Evolutionary conservation across 139 green algal species (phyloP).

Genomic region (Coccomyxa sp.): DNA sequence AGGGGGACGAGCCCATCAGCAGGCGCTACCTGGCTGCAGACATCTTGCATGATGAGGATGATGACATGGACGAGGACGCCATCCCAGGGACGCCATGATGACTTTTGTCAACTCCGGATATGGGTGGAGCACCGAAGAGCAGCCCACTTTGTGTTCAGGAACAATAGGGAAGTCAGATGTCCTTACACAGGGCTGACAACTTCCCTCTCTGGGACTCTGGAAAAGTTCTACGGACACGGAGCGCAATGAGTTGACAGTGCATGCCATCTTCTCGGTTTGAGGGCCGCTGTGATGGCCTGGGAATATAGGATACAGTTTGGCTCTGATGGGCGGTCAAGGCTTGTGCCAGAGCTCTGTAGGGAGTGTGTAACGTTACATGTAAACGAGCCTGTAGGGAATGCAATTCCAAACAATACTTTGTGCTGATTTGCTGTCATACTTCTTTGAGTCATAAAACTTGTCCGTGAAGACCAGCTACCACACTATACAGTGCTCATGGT

Average conservation of each 20-base stretch:
- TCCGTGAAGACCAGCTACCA: too few species aligned
- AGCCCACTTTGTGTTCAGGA: neutral
- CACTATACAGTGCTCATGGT: too few species aligned
- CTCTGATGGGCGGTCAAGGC: neutral
- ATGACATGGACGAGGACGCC: conserved; percentile 8
- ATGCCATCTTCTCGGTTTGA: neutral
- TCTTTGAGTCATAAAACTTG: too few species aligned
- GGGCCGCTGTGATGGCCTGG: neutral
- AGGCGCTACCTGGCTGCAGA: conserved; percentile 5
- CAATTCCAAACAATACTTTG: too few species aligned
- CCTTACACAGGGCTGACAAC: neutral
- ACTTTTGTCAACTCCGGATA: too few species aligned
- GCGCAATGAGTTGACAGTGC: neutral
- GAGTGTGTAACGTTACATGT: too few species aligned
- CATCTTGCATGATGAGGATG: conserved; percentile 5
- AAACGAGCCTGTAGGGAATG: too few species aligned
- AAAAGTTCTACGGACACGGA: too few species aligned
- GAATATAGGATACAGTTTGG: neutral
- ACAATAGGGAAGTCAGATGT: neutral
- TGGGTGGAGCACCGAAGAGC: too few species aligned
- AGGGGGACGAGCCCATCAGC: neutral
- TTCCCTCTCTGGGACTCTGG: too few species aligned
- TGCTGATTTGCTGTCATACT: too few species aligned
- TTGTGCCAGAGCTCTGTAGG: neutral
- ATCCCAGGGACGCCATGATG: conserved; percentile 8